Evolutionary conservation across 139 green algal species (phyloP).

Genomic region (Diplosphaera chodatii): DNA sequence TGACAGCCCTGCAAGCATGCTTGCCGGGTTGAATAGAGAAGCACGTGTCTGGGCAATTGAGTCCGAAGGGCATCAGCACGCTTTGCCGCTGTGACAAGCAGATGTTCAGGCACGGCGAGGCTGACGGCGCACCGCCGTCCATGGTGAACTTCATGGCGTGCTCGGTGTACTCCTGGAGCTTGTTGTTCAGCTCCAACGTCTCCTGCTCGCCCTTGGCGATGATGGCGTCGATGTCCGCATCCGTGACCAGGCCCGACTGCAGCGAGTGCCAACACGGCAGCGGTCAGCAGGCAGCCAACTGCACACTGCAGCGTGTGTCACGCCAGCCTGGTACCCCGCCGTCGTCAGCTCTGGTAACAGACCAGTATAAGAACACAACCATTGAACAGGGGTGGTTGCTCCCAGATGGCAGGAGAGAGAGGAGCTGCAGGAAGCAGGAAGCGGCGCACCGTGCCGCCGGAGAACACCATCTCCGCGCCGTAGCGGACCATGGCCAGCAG

Average conservation of each 20-base stretch:
- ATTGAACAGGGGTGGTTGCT: too few species aligned
- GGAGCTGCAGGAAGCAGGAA: neutral
- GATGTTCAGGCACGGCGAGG: neutral
- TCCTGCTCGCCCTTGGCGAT: slow-evolving; percentile 87
- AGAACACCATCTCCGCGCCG: slow-evolving; percentile 96
- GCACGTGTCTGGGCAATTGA: too few species aligned
- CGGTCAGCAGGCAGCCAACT: too few species aligned
- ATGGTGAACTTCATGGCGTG: slow-evolving; percentile 92
- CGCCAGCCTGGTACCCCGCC: too few species aligned
- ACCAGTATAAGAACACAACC: too few species aligned
- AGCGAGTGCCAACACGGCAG: neutral
- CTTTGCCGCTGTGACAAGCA: neutral
- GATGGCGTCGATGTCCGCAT: slow-evolving; percentile 93
- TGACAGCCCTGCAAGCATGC: slow-evolving; percentile 33
- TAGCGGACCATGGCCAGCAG: slow-evolving; percentile 97
- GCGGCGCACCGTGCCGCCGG: slow-evolving; percentile 20
- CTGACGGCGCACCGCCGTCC: slow-evolving; percentile 62
- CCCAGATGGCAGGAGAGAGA: too few species aligned
- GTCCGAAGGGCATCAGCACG: neutral
- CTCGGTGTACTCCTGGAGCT: slow-evolving; percentile 95
- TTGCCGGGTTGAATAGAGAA: too few species aligned
- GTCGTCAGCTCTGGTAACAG: too few species aligned
- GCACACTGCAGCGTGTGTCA: too few species aligned
- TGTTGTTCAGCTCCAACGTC: slow-evolving; percentile 89
- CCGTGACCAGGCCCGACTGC: slow-evolving; percentile 56